Evolutionary conservation across 2,329 filamentous ascomycete genomes (phyloP).

Genomic region (Aspergillus sp.): DNA sequence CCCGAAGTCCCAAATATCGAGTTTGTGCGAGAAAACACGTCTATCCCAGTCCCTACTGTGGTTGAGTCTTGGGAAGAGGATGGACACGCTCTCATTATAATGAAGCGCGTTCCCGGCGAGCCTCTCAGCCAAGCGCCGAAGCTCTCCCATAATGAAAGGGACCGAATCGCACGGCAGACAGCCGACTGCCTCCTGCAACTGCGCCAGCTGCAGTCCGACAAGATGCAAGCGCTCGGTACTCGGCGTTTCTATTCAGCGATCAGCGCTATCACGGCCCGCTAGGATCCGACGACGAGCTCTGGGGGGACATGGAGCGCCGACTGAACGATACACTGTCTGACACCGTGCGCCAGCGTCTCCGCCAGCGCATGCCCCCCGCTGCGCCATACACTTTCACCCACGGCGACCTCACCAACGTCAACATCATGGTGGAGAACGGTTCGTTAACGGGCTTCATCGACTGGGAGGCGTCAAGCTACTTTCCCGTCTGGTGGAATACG

Average conservation of each 20-base stretch:
- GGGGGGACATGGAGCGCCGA: conserved; percentile 10
- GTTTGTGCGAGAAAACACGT: conserved; percentile 19
- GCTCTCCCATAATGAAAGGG: conserved; percentile 15
- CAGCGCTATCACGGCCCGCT: conserved; percentile 8
- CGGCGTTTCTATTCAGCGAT: conserved; percentile 9
- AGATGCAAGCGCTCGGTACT: conserved; percentile 14
- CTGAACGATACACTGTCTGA: conserved; percentile 5
- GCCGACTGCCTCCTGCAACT: conserved; percentile 20
- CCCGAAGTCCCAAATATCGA: conserved; percentile 15
- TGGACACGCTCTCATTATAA: conserved; percentile 12
- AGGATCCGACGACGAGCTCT: conserved; percentile 12
- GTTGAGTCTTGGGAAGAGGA: conserved; percentile 18
- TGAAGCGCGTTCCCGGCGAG: conserved; percentile 16
- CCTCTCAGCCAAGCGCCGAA: conserved; percentile 12
- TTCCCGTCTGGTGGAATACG: conserved; percentile 40
- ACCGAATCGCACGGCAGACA: conserved; percentile 21
- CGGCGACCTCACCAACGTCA: conserved; percentile 34
- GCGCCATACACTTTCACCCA: conserved; percentile 39
- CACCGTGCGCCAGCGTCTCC: conserved; percentile 3
- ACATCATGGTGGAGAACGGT: conserved; percentile 40
- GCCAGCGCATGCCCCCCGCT: conserved; percentile 14
- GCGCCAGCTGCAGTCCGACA: conserved; percentile 13
- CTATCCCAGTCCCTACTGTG: conserved; percentile 19
- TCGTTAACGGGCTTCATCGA: conserved; percentile 40
- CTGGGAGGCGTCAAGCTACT: conserved; percentile 39